Base-by-base conservation (phyloP, 345 rosid genomes). In the Isatis tinctoria region DNA sequence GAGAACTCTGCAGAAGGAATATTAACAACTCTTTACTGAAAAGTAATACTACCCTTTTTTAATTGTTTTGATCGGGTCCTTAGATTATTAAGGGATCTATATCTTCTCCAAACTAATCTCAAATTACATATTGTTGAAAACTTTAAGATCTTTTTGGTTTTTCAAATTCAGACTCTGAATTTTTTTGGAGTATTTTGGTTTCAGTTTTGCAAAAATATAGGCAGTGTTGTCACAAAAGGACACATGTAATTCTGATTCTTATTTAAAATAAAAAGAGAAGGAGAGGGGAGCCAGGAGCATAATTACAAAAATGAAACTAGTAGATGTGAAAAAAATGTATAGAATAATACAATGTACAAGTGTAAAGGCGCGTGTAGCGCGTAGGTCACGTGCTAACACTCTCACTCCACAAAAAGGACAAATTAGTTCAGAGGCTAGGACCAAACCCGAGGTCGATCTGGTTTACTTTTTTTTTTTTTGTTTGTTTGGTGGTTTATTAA, bases 371-470 rank as follows among this genome's bases (percentile, higher is more conserved):
- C 80, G 80, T 70, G 80, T 69, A 70, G 68, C 72, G 80, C 80
- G 80, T 77, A 71, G 49, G 36, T 65, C 77, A 72, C 81, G 73
- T 77, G 81, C 45, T 45, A 64, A 64, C 47, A 72, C 73, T 32
- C 41, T 65, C 77, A 40, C 44, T 59, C 12, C 32, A 40, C 51
- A 10, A 71, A 65, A 65, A 77, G 20, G 77, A 77, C 81, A 77
- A 77, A 72, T 59, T 26, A 49, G 81, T 24, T 71, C 73, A 77
- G 80, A 59, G 20, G 40, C 39, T 56, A 37, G 72, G 77, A 58
- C 81, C 77, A 65, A 72, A 77, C 81, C 69, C 81, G 73, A 77
- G 76, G 69, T 66, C 69, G 81, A 77, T 77, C 77, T 72, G 64
- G 61, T 65, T 71, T 44, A 68, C 12, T 35, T 40, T 18, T 3